Conservation (phyloP, 2,329 filamentous ascomycete genomes). For the Aspergillus spinulosporus region DNA sequence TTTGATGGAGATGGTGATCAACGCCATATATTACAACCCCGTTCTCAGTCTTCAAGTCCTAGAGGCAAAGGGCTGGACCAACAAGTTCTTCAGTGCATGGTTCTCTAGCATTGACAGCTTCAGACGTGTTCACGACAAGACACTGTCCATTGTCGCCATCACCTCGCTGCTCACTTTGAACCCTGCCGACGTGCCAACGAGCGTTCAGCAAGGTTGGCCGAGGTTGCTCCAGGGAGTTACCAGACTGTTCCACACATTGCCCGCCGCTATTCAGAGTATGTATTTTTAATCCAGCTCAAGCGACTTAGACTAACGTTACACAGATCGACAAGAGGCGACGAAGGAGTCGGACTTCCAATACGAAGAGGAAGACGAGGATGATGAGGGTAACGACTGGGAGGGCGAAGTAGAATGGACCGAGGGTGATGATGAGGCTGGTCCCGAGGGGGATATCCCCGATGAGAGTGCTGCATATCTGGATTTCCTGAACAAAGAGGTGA, state of each 20-base stretch:
- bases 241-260: constrained; percentile 86
- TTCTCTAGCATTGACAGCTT: constrained; percentile 95
- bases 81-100: constrained; percentile 98
- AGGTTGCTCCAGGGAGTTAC: constrained; percentile 86
- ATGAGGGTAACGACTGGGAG: constrained; percentile 81
- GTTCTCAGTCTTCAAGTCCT: constrained; percentile 78
- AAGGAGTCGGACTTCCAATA: constrained; percentile 80
- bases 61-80: constrained; percentile 92
- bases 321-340: constrained; percentile 86
- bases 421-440: constrained; percentile 62
- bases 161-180: constrained; percentile 77
- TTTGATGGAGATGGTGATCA: constrained; percentile 98
- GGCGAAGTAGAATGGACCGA: constrained; percentile 69
- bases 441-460: constrained; percentile 70
- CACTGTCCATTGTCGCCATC: constrained; percentile 93
- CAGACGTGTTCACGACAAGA: constrained; percentile 95
- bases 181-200: constrained; percentile 78
- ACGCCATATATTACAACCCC: constrained; percentile 96
- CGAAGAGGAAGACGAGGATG: constrained; percentile 75
- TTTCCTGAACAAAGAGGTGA: constrained; percentile 87
- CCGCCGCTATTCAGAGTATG: constrained; percentile 80
- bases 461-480: constrained; percentile 94
- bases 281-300: constrained; percentile 14
- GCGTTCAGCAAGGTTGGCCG: constrained; percentile 93
- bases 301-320: constrained; percentile 16